A percentile compares a stretch with the other conserved stretches of the same genome.
phyloP scores from a whole-genome alignment of 2,329 filamentous ascomycete genomes.

The Chalara sp. region DNA sequence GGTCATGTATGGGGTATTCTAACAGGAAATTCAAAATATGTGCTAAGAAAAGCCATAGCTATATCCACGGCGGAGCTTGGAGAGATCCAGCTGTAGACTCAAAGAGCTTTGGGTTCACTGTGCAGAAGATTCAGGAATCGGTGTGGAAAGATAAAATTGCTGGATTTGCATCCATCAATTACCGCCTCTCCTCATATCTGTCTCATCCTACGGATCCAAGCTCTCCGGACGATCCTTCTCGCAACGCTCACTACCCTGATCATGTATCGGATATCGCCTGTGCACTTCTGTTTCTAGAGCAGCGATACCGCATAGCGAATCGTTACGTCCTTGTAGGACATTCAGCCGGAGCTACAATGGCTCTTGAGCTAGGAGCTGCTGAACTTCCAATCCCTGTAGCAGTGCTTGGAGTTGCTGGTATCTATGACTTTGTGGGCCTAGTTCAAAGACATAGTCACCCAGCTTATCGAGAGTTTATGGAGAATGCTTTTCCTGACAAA shows the following conservation, averaged over 20 bases:
- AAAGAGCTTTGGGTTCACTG: constrained; percentile 38
- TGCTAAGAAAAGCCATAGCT: constrained; percentile 8
- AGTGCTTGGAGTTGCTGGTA: constrained; percentile 56
- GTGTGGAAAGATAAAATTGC: constrained; percentile 34
- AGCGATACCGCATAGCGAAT: constrained; percentile 35
- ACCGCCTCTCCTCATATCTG: constrained; percentile 53
- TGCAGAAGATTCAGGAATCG: constrained; percentile 33
- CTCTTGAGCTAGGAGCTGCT: constrained; percentile 43
- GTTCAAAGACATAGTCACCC: constrained; percentile 37
- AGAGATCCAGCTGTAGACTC: constrained; percentile 47
- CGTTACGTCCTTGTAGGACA: constrained; percentile 54
- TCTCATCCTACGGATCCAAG: constrained; percentile 34
- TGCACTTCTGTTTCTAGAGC: constrained; percentile 44
- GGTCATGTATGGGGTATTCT: too few relatives aligned
- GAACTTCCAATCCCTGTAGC: constrained; percentile 36
- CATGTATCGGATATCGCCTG: constrained; percentile 51
- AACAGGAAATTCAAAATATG: background rate
- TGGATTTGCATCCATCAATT: constrained; percentile 60
- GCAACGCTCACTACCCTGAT: constrained; percentile 50
- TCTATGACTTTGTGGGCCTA: constrained; percentile 60
- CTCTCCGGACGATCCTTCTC: constrained; percentile 13
- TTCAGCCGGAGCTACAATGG: constrained; percentile 56
- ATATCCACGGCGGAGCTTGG: constrained; percentile 58
- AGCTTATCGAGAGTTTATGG: constrained; percentile 52
- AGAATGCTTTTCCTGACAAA: constrained; percentile 48